phyloP scores from a whole-genome alignment of 345 rosid species.

The Ceriops decandra region DNA sequence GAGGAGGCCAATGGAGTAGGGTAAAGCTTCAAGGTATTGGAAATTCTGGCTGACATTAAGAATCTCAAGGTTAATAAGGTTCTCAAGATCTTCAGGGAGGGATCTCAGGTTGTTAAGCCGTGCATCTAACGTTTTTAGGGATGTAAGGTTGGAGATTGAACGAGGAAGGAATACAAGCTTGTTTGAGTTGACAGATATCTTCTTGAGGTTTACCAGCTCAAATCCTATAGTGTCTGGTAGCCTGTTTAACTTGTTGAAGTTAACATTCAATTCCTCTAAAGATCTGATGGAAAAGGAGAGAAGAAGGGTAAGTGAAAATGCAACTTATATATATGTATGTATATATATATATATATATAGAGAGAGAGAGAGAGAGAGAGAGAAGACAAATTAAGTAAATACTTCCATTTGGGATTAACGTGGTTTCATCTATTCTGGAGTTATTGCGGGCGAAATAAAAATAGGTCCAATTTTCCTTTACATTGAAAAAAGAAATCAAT shows the following conservation, averaged over 20 bases:
- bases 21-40: conserved; percentile 56
- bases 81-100: conserved; percentile 76
- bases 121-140: conserved; percentile 53
- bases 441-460: no score
- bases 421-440: no score
- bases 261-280: conserved; percentile 76
- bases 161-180: conserved; percentile 58
- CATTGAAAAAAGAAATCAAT: no score
- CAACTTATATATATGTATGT: no score
- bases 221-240: conserved; percentile 73
- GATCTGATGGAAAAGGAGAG: conserved; percentile 35
- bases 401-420: no score
- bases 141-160: conserved; percentile 62
- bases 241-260: conserved; percentile 73
- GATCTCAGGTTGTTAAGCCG: conserved; percentile 74
- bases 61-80: conserved; percentile 58
- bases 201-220: conserved; percentile 60
- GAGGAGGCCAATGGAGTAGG: conserved; percentile 65
- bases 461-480: no score
- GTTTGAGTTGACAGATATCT: conserved; percentile 72
- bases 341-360: no score
- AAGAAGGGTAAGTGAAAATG: not conserved
- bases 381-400: no score
- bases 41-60: conserved; percentile 86
- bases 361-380: no score